Conservation (phyloP, 2,329 filamentous ascomycete species). For the Pestalotiopsis sp. region DNA sequence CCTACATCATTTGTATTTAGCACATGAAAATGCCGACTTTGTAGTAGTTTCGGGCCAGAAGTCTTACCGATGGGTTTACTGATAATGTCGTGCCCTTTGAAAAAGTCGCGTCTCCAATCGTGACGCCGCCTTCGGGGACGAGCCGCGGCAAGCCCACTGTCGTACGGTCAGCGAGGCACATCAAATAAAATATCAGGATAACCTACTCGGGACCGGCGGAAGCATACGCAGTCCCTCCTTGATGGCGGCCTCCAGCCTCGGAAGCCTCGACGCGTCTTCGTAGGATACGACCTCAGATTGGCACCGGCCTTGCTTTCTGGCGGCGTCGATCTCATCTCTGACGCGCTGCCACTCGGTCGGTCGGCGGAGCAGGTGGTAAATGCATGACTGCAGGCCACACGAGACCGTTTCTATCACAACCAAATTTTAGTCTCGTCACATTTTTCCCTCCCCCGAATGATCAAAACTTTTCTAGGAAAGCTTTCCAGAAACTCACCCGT, state of each 20-base stretch:
- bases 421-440: neutral
- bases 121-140: slow-evolving; percentile 26
- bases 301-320: neutral
- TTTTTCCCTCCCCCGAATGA: too few relatives aligned
- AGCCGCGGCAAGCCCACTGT: slow-evolving; percentile 29
- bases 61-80: neutral
- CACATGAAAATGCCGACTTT: slow-evolving; percentile 14
- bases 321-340: neutral
- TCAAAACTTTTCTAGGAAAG: neutral
- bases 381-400: neutral
- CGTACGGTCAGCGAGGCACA: neutral
- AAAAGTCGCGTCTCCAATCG: slow-evolving; percentile 28
- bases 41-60: neutral
- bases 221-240: neutral
- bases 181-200: neutral
- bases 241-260: neutral
- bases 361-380: neutral
- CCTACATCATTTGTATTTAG: slow-evolving; percentile 20
- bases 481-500: neutral
- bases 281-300: neutral
- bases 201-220: neutral
- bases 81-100: slow-evolving; percentile 30
- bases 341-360: neutral
- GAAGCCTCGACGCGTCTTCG: neutral
- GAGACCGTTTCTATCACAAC: neutral